Evolutionary conservation across 352 stramenopile species (phyloP), one percentile per base, ranked within the genome.

Genomic region (Phytophthora pluvialis): DNA sequence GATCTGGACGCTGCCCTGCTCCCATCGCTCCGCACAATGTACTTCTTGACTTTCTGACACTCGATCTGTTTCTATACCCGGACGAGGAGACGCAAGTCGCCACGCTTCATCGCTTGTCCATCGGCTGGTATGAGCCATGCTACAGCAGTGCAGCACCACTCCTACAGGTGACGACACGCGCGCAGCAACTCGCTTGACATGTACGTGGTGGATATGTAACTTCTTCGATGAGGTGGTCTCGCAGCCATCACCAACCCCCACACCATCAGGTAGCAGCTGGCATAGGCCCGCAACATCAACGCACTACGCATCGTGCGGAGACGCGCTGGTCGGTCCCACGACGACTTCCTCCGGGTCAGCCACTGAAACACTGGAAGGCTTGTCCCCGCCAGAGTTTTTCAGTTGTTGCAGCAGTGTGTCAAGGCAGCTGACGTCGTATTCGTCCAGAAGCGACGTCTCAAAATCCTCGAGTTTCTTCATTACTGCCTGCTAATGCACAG

Each of bases 391-490:
- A 8, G 77, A 73, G 26, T 63, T 88, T 61, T 92, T 92, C 44
- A 92, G 58, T 77, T 92, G 81, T 74, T 89, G 81, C 6, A 95
- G 71, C 12, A 95, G 71, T n/a, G 83, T 93, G 56, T 95, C 88
- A 29, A 95, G 74, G 40, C 85, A 94, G 13, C 73, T 81, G 2
- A 94, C 88, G 40, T 95, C 88, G 73, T 95, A 95, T 57, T 95
- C 88, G 45, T 95, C 83, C 29, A 95, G 70, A 40, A 95, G 60
- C n/a, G 86, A 94, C 44, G 86, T 83, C 57, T 95, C 88, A 64
- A 95, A 93, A 68, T 95, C 88, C 45, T 95, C 88, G 38, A 95
- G 72, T 59, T 91, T 93, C 70, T 89, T 89, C 85, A 95, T 94
- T 46, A 95, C 88, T 63, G 89, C 70, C 74, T 95, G 79, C 80